phyloP scores from a whole-genome alignment of 2,329 filamentous ascomycete species.

The Scytalidium lignicola region DNA sequence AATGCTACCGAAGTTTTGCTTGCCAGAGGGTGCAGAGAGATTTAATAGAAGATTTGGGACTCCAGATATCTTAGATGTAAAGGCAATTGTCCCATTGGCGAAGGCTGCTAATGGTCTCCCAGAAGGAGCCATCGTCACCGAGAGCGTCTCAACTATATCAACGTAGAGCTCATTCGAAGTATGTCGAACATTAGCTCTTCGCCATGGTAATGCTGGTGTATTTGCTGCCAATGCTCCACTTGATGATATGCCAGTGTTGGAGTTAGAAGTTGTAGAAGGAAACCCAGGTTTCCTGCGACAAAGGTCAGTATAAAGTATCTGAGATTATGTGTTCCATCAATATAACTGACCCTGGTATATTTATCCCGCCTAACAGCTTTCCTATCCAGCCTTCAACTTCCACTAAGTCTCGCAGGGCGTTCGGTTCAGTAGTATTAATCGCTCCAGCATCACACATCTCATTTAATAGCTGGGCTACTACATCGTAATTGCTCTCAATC shows the following conservation, averaged over 20 bases:
- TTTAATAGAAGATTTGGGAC: constrained; percentile 82
- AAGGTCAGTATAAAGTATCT: neutral
- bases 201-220: constrained; percentile 70
- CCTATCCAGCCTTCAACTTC: constrained; percentile 89
- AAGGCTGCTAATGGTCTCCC: constrained; percentile 82
- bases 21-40: constrained; percentile 76
- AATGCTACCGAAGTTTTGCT: constrained; percentile 65
- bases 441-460: constrained; percentile 96
- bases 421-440: constrained; percentile 87
- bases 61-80: constrained; percentile 91
- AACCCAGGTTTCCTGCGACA: constrained; percentile 24
- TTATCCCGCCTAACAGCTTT: constrained; percentile 83
- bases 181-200: constrained; percentile 85
- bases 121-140: constrained; percentile 84
- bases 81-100: constrained; percentile 87
- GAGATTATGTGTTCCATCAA: neutral
- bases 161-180: constrained; percentile 97
- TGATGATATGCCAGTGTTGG: constrained; percentile 26
- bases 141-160: constrained; percentile 85
- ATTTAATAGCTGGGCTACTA: constrained; percentile 84
- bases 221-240: constrained; percentile 33
- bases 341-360: constrained; percentile 62
- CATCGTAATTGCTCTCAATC: constrained; percentile 86
- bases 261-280: constrained; percentile 18
- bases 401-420: constrained; percentile 84